Percentiles rank a stretch among this genome's conserved stretches.
phyloP scores from a whole-genome alignment of 345 rosid species.

The Garcia nutans region DNA sequence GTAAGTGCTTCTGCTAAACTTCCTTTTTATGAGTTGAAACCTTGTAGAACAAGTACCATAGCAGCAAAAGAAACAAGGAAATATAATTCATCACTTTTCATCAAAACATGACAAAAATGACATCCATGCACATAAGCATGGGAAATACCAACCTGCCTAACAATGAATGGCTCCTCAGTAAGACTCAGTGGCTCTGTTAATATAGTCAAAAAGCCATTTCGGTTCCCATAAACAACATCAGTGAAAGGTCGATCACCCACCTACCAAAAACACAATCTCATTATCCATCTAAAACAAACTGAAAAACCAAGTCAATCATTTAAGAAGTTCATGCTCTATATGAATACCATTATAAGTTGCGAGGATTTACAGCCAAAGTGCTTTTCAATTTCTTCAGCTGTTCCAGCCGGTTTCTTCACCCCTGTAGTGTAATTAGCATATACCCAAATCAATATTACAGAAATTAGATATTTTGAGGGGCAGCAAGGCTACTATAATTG shows the following conservation, averaged over 20 bases:
- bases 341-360: slow-evolving; percentile 73
- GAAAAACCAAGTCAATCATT: slow-evolving; percentile 3
- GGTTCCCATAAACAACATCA: slow-evolving; percentile 80
- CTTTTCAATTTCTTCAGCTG: slow-evolving; percentile 87
- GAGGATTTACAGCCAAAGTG: slow-evolving; percentile 89
- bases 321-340: slow-evolving; percentile 3
- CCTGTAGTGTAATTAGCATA: slow-evolving; percentile 34
- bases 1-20: neutral
- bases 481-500: neutral
- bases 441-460: slow-evolving; percentile 14
- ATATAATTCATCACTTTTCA: neutral
- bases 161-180: slow-evolving; percentile 85
- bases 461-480: neutral
- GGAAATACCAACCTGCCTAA: slow-evolving; percentile 71
- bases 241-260: slow-evolving; percentile 98
- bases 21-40: neutral
- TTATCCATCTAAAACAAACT: slow-evolving; percentile 12
- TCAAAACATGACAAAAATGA: neutral
- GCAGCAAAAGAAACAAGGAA: neutral
- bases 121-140: neutral
- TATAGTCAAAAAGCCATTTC: slow-evolving; percentile 78
- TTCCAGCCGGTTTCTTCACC: slow-evolving; percentile 93
- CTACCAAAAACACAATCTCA: slow-evolving; percentile 38
- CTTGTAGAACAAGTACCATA: neutral
- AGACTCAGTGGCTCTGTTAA: slow-evolving; percentile 77